Evolutionary conservation across 768 basidiomycete genomes (phyloP).

Genomic region (Podaxis sp.): DNA sequence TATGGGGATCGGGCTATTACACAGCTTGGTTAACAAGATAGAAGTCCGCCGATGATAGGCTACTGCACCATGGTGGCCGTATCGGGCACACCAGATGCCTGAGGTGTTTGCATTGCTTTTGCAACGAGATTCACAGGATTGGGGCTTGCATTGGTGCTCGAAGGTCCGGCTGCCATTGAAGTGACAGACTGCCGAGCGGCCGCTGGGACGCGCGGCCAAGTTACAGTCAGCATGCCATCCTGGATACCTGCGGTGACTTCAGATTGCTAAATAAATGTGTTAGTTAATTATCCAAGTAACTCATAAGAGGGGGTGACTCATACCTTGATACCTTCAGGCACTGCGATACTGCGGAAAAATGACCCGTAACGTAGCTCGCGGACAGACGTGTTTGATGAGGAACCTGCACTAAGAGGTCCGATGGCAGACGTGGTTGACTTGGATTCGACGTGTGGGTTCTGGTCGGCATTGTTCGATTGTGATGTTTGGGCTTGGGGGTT

Average conservation of each 20-base stretch:
- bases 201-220: conserved; percentile 33
- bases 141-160: background rate
- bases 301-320: conserved; percentile 18
- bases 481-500: background rate
- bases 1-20: background rate
- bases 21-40: too few relatives aligned
- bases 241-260: conserved; percentile 35
- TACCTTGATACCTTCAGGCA: conserved; percentile 41
- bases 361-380: conserved; percentile 45
- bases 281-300: conserved; percentile 23
- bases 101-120: background rate
- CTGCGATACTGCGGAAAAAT: conserved; percentile 37
- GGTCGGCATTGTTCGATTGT: conserved; percentile 13
- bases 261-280: conserved; percentile 29
- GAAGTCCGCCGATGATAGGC: background rate
- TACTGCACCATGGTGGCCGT: background rate
- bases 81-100: background rate
- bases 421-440: background rate
- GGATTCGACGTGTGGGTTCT: background rate
- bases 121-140: background rate
- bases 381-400: conserved; percentile 19
- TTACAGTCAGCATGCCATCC: conserved; percentile 43
- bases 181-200: background rate
- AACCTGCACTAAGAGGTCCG: background rate
- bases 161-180: background rate